Evolutionary conservation across 148 eudicot species (phyloP).

Genomic region (Cornus controversa): DNA sequence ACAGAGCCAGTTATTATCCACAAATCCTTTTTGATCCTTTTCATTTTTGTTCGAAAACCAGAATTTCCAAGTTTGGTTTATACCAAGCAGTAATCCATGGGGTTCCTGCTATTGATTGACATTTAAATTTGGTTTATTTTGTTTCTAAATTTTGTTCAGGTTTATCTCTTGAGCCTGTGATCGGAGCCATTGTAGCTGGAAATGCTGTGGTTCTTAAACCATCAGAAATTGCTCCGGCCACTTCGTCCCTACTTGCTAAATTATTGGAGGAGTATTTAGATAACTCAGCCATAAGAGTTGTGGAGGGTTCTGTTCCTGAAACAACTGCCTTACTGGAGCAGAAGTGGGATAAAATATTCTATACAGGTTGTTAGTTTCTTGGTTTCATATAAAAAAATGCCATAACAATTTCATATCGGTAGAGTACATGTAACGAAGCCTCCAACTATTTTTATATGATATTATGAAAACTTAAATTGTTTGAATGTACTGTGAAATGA

Average conservation of each 20-base stretch:
- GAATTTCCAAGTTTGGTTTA: too few relatives aligned
- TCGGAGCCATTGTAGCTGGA: conserved; percentile 94
- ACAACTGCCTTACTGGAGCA: conserved; percentile 75
- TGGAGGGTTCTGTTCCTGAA: conserved; percentile 75
- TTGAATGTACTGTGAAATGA: too few relatives aligned
- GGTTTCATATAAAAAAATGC: too few relatives aligned
- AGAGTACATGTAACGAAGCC: too few relatives aligned
- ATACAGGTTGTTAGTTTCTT: conserved; percentile 69
- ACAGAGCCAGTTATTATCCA: too few relatives aligned
- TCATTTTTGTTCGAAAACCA: too few relatives aligned
- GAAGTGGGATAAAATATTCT: conserved; percentile 92
- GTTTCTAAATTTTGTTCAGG: conserved; percentile 28
- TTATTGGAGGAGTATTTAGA: conserved; percentile 66
- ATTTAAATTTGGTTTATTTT: background rate
- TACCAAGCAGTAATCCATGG: background rate
- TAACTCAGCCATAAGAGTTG: conserved; percentile 56
- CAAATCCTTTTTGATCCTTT: too few relatives aligned
- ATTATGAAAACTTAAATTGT: too few relatives aligned
- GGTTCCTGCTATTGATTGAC: background rate
- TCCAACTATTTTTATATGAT: background rate
- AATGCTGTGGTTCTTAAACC: conserved; percentile 89
- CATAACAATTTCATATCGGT: too few relatives aligned
- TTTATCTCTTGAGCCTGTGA: conserved; percentile 79
- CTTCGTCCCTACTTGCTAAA: conserved; percentile 63
- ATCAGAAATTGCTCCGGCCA: conserved; percentile 83